Base-by-base conservation (phyloP, 169 alveolate species). In the Plasmodium reichenowi region DNA sequence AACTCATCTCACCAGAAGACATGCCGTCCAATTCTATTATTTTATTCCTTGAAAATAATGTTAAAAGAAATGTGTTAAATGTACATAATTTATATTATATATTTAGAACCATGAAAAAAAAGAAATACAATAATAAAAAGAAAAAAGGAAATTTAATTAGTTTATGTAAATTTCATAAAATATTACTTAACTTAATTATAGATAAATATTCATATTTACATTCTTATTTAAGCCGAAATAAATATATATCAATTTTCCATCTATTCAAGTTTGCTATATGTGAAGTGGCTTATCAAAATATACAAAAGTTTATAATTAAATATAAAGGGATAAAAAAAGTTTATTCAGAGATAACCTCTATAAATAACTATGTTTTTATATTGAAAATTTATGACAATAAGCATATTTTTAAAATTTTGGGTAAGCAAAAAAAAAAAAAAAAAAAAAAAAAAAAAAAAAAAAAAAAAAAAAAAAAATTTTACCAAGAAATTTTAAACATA, bases 211-310 rank as follows among this genome's bases (percentile, higher is more conserved):
- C 92, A 9, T 32, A 71, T 48, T 50, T 85, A 13, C 62, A 64
- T 72, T 29, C 22, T 2, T 85, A 85, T 56, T 24, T 85, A 50
- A 72, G 72, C 60, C 58, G 74, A 70, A 85, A 85, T 60, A 85
- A 72, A 71, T 45, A 70, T 54, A 85, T 85, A 15, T 85, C 92
- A 15, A 24, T 85, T 52, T 85, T 70, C 15, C 29, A 70, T 12
- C 66, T 85, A 15, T 85, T 85, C 26, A 63, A 72, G 13, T 85
- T 85, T 58, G 76, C 47, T 8, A 48, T 85, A 12, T 85, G 58
- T 60, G 58, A 60, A 50, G 15, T 85, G 26, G 66, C 78, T 3
- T 58, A 70, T 47, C 24, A 12, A 17, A 43, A 66, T 56, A 45
- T 85, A 1, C 87, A 62, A 22, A 71, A 85, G 5, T 85, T 63